Percentiles rank a stretch among this genome's conserved stretches.
Evolutionary conservation across 257 asterid genomes (phyloP).

Genomic region (Solanum ossicruentum): DNA sequence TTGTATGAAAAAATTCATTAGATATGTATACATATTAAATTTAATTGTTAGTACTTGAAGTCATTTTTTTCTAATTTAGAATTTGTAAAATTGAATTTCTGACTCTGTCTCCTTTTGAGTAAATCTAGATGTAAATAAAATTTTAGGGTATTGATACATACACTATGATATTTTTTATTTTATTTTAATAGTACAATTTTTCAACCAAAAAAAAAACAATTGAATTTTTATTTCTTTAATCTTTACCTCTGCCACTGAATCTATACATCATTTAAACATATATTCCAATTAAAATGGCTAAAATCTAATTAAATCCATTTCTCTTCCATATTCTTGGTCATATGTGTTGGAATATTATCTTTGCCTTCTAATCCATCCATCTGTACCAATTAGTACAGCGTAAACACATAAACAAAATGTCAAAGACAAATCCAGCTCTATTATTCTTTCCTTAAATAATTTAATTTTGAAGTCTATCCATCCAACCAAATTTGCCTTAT

Average conservation of each 20-base stretch:
- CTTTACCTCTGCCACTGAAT: background rate
- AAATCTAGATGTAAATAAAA: no score
- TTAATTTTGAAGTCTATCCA: slow-evolving; percentile 2
- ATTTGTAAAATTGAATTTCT: no score
- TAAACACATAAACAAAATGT: background rate
- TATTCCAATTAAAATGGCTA: background rate
- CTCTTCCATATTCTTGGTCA: background rate
- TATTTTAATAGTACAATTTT: background rate
- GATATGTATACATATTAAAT: no score
- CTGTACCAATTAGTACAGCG: background rate
- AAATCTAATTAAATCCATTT: background rate
- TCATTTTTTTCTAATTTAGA: no score
- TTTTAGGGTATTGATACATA: no score
- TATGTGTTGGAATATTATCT: background rate
- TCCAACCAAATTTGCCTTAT: background rate
- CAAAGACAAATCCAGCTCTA: background rate
- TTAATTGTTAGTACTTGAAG: no score
- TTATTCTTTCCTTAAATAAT: slow-evolving; percentile 1
- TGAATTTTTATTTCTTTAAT: background rate
- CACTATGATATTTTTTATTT: background rate
- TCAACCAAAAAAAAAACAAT: background rate
- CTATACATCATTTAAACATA: background rate
- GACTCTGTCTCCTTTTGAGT: no score
- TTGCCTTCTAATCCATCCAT: background rate
- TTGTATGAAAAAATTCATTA: no score